Conservation (phyloP, 306 rosid genomes). For the Medicago truncatula region DNA sequence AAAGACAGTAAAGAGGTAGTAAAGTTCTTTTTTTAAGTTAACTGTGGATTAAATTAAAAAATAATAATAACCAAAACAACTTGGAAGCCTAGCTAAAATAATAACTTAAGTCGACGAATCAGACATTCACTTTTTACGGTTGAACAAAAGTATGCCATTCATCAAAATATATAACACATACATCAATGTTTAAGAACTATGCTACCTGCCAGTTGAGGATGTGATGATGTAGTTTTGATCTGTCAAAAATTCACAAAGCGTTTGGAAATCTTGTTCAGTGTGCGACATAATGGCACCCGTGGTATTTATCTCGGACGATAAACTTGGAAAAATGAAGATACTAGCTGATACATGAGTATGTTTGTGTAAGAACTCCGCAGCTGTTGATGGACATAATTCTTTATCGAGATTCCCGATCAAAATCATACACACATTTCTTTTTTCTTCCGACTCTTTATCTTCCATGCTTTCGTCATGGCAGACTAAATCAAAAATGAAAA, state of each 20-base stretch:
- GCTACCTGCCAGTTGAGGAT: no score
- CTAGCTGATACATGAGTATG: slow-evolving; percentile 54
- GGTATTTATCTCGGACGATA: slow-evolving; percentile 49
- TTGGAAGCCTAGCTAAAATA: slow-evolving; percentile 16
- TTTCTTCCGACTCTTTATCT: slow-evolving; percentile 62
- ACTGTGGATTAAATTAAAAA: slow-evolving; percentile 15
- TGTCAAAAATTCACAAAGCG: slow-evolving; percentile 57
- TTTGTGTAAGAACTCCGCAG: slow-evolving; percentile 55
- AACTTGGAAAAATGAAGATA: slow-evolving; percentile 60
- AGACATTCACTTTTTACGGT: background rate
- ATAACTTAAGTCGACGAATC: background rate
- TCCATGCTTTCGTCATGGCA: slow-evolving; percentile 39
- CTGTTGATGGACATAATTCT: slow-evolving; percentile 47
- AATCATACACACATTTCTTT: slow-evolving; percentile 48
- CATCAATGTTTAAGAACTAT: slow-evolving; percentile 43
- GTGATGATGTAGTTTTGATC: slow-evolving; percentile 58
- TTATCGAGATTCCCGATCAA: slow-evolving; percentile 74
- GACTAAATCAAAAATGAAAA: slow-evolving; percentile 32
- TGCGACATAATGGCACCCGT: slow-evolving; percentile 57
- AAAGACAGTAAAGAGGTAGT: no score
- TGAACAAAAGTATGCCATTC: slow-evolving; percentile 13
- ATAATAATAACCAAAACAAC: background rate
- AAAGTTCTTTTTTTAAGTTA: no score
- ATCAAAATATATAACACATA: background rate
- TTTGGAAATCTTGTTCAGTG: slow-evolving; percentile 48